Conservation (phyloP, 495 filamentous ascomycete genomes). For the Symbiotaphrina buchneri region DNA sequence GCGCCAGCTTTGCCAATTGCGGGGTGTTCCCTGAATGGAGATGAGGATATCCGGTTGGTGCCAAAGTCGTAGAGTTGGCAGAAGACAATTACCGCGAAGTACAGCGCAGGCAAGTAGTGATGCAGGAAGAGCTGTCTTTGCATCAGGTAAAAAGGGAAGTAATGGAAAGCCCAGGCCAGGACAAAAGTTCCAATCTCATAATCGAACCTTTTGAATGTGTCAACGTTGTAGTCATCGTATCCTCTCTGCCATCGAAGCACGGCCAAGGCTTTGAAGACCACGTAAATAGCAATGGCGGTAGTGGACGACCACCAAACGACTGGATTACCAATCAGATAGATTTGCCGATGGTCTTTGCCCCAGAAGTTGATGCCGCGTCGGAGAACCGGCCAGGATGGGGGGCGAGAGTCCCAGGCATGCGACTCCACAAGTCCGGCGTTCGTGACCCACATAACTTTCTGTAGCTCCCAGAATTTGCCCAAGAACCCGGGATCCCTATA, state of each 20-base stretch:
- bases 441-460: slow-evolving; percentile 97
- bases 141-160: slow-evolving; percentile 97
- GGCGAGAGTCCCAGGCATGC: slow-evolving; percentile 94
- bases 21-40: slow-evolving; percentile 50
- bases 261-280: slow-evolving; percentile 67
- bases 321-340: slow-evolving; percentile 92
- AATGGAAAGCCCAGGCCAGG: slow-evolving; percentile 88
- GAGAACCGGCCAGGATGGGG: slow-evolving; percentile 80
- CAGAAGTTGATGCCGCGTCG: slow-evolving; percentile 98
- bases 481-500: slow-evolving; percentile 90
- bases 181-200: slow-evolving; percentile 85
- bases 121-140: slow-evolving; percentile 93
- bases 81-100: slow-evolving; percentile 76
- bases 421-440: slow-evolving; percentile 93
- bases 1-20: slow-evolving; percentile 48
- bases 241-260: slow-evolving; percentile 86
- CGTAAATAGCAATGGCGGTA: slow-evolving; percentile 54
- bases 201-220: slow-evolving; percentile 84
- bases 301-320: slow-evolving; percentile 88
- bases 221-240: slow-evolving; percentile 60
- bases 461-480: slow-evolving; percentile 98
- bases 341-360: slow-evolving; percentile 82
- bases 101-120: slow-evolving; percentile 89
- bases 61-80: slow-evolving; percentile 79
- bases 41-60: slow-evolving; percentile 36